These are phyloP conservation scores for Leccinum sublutescens DNA, from an alignment of 768 basidiomycete genomes.

Conservation along the genomic window DNA sequence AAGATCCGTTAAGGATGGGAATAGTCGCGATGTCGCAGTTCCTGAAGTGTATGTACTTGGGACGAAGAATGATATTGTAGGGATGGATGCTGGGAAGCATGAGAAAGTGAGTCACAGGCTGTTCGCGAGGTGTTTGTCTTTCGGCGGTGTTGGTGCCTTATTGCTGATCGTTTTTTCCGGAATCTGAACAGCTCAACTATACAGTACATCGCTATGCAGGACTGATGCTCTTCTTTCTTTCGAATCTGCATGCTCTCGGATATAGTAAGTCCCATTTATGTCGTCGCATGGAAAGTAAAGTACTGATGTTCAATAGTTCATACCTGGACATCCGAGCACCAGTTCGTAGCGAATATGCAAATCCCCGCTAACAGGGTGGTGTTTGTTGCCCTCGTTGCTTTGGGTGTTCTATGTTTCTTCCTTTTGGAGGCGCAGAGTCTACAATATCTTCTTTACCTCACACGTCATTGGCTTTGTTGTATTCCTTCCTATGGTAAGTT, in stretches of 20 bases:
- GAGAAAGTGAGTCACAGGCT: constrained; percentile 38
- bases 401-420: constrained; percentile 40
- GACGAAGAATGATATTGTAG: constrained; percentile 48
- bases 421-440: constrained; percentile 40
- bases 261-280: constrained; percentile 32
- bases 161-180: background rate
- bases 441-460: constrained; percentile 42
- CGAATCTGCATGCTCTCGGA: constrained; percentile 42
- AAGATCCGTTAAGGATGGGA: constrained; percentile 33
- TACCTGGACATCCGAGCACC: constrained; percentile 26
- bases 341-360: constrained; percentile 15
- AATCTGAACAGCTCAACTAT: constrained; percentile 43
- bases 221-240: constrained; percentile 37
- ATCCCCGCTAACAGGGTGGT: constrained; percentile 24
- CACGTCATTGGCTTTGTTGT: constrained; percentile 43
- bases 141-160: background rate
- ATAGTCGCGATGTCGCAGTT: constrained; percentile 44
- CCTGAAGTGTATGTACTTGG: constrained; percentile 43
- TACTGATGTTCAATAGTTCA: constrained; percentile 23
- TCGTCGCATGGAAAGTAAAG: background rate
- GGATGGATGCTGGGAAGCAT: constrained; percentile 41
- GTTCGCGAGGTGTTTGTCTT: background rate
- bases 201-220: constrained; percentile 53
- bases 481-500: constrained; percentile 38
- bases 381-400: constrained; percentile 33